A percentile compares a stretch with the other conserved stretches of the same genome.
phyloP scores from a whole-genome alignment of 1,284 basidiomycete species.

The Tilletia horrida region DNA sequence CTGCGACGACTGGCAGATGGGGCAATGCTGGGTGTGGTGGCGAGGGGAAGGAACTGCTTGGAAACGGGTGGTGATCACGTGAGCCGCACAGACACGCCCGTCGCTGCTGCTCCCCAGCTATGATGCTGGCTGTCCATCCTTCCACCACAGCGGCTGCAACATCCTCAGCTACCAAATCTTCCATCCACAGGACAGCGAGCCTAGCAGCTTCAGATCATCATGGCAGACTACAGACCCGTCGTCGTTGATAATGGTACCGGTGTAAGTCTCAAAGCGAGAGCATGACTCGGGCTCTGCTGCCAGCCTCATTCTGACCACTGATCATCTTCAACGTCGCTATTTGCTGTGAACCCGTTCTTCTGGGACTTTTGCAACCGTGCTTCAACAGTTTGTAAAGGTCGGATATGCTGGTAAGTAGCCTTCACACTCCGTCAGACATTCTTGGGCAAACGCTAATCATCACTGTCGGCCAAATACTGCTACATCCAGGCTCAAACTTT shows the following conservation, averaged over 20 bases:
- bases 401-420: constrained; percentile 85
- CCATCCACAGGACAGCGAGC: not conserved
- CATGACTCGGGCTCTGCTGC: not conserved
- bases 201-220: constrained; percentile 15
- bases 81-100: no score
- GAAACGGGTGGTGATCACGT: no score
- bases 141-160: no score
- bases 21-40: no score
- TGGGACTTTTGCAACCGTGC: no score
- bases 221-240: constrained; percentile 63
- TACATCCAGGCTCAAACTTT: constrained; percentile 63
- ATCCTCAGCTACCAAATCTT: not conserved
- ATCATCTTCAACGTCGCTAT: no score
- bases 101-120: no score
- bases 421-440: constrained; percentile 24
- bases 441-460: not conserved
- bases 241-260: constrained; percentile 98
- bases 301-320: no score
- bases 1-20: no score
- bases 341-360: no score
- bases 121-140: no score
- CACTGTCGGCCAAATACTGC: not conserved
- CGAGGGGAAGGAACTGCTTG: no score
- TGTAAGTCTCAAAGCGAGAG: constrained; percentile 58
- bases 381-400: constrained; percentile 72